Evolutionary conservation across 176 grass and related monocot genomes (phyloP).

Genomic region (Dendrocalamus sinicus): DNA sequence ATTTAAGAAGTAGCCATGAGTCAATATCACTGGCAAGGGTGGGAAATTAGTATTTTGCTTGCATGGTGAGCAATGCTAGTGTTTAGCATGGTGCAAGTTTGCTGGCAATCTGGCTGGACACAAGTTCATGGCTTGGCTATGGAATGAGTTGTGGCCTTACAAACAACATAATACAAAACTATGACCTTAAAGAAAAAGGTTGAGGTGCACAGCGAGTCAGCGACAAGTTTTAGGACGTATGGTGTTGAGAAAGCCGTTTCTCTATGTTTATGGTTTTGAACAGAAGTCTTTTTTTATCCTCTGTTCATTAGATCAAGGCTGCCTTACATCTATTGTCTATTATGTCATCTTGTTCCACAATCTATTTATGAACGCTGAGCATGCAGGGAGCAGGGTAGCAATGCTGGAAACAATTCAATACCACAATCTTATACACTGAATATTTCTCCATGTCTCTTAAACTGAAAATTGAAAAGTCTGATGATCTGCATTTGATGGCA

Average conservation of each 20-base stretch:
- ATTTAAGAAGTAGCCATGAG: conserved; percentile 5
- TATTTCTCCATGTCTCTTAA: conserved; percentile 23
- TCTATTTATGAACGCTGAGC: background rate
- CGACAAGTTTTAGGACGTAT: background rate
- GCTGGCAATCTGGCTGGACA: background rate
- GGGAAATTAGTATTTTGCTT: conserved; percentile 15
- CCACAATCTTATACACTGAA: background rate
- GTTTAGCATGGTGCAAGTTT: background rate
- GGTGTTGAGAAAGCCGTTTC: background rate
- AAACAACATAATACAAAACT: background rate
- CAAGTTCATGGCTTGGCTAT: background rate
- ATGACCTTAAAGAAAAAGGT: background rate
- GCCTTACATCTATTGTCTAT: background rate
- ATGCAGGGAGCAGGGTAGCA: conserved; percentile 16
- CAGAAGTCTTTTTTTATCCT: background rate
- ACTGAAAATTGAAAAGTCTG: background rate
- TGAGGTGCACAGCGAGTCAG: background rate
- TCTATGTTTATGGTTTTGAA: conserved; percentile 9
- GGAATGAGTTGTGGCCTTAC: background rate
- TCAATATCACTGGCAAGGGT: background rate
- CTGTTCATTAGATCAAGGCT: background rate
- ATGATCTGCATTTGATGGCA: background rate
- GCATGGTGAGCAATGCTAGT: conserved; percentile 8
- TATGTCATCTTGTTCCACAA: background rate
- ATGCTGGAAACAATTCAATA: background rate